phyloP scores from a whole-genome alignment of 2,329 filamentous ascomycete genomes.

The Colletotrichum tabaci region DNA sequence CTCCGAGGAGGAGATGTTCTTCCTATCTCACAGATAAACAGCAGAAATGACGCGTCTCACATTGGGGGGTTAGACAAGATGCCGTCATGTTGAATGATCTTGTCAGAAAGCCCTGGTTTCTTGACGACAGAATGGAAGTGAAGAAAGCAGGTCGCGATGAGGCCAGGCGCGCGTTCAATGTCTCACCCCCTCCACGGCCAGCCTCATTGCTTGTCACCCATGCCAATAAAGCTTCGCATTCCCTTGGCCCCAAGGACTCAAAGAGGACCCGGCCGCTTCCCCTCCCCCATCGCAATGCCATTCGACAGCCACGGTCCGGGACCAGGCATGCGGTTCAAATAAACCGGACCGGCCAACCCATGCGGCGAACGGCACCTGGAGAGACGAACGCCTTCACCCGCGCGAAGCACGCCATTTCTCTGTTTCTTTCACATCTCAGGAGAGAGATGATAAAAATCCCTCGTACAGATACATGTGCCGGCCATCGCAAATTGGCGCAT shows the following conservation, averaged over 20 bases:
- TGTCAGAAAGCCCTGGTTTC: not conserved
- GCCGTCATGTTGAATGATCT: not conserved
- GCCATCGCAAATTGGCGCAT: not conserved
- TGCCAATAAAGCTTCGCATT: constrained; percentile 37
- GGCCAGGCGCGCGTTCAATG: not conserved
- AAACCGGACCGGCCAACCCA: constrained; percentile 8
- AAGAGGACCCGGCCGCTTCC: not conserved
- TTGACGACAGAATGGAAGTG: not conserved
- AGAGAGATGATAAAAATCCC: not conserved
- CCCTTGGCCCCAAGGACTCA: constrained; percentile 13
- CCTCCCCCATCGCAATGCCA: not conserved
- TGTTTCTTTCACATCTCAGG: not conserved
- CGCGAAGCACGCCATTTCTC: constrained; percentile 29
- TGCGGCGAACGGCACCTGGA: constrained; percentile 30
- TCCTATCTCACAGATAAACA: not conserved
- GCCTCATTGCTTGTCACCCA: constrained; percentile 33
- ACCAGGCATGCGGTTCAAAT: constrained; percentile 26
- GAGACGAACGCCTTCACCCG: constrained; percentile 30
- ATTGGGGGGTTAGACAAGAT: not conserved
- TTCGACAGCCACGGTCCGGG: not conserved
- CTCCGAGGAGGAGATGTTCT: not conserved
- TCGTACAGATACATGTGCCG: not conserved
- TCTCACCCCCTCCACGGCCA: constrained; percentile 8
- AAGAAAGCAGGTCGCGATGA: not conserved
- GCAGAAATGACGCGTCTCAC: not conserved